phyloP scores from a whole-genome alignment of 108 stramenopile genomes.

The Bacterosira constricta region DNA sequence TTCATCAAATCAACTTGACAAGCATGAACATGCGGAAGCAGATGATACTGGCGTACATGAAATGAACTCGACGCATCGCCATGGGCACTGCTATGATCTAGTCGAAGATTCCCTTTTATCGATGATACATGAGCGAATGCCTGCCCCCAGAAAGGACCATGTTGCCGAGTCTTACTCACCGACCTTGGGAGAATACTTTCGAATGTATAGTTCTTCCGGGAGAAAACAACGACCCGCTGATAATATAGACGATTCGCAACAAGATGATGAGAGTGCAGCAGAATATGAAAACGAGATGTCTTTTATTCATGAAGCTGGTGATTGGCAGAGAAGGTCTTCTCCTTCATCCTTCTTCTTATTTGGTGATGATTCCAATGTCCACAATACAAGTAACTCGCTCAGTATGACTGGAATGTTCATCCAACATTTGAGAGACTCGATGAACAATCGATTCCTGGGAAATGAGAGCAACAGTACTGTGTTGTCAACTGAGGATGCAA shows the following conservation, averaged over 20 bases:
- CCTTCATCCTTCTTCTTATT: constrained; percentile 42
- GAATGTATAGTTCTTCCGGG: constrained; percentile 29
- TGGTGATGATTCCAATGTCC: constrained; percentile 20
- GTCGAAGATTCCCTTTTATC: constrained; percentile 79
- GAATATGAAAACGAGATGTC: background rate
- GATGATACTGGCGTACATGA: background rate
- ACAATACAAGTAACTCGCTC: background rate
- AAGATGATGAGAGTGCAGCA: background rate
- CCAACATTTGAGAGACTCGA: constrained; percentile 2
- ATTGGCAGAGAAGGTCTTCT: constrained; percentile 29
- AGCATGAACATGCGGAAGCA: background rate
- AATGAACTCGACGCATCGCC: constrained; percentile 19
- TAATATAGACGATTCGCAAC: background rate
- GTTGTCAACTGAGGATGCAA: background rate
- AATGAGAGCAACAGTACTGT: constrained; percentile 9
- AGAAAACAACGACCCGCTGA: background rate
- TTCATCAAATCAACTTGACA: background rate
- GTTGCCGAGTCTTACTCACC: constrained; percentile 22
- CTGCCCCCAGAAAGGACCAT: constrained; percentile 15
- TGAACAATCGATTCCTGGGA: constrained; percentile 5
- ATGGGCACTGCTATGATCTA: constrained; percentile 75
- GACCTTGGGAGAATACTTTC: constrained; percentile 42
- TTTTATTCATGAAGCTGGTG: constrained; percentile 5
- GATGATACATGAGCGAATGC: constrained; percentile 49
- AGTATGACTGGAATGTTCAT: background rate